phyloP scores from a whole-genome alignment of 2,329 filamentous ascomycete species.

The Acarospora socialis region DNA sequence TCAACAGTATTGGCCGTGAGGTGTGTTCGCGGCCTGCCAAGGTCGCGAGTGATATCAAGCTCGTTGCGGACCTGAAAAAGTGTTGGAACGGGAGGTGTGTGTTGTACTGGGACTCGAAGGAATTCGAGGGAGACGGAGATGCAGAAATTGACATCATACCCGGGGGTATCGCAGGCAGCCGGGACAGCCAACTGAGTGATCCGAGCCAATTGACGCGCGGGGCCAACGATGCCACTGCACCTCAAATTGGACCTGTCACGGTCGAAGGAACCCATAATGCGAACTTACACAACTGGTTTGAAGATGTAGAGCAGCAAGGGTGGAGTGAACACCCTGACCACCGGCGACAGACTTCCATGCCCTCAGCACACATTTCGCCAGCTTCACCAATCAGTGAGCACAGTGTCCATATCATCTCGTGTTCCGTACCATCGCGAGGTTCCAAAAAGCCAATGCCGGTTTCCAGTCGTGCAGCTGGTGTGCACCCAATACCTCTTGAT shows the following conservation, averaged over 20 bases:
- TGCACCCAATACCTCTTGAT: conserved; percentile 29
- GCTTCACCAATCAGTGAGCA: conserved; percentile 29
- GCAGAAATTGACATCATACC: conserved; percentile 57
- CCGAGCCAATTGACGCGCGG: conserved; percentile 24
- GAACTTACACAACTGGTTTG: conserved; percentile 12
- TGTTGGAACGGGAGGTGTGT: conserved; percentile 90
- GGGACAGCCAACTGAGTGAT: conserved; percentile 30
- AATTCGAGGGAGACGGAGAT: conserved; percentile 47
- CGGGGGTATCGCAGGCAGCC: conserved; percentile 54
- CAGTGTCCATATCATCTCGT: conserved; percentile 45
- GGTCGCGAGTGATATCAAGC: conserved; percentile 59
- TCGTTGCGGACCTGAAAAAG: conserved; percentile 86
- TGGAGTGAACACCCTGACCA: conserved; percentile 13
- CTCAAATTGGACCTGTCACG: conserved; percentile 13
- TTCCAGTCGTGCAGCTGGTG: conserved; percentile 21
- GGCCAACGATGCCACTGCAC: conserved; percentile 7
- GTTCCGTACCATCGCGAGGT: conserved; percentile 40
- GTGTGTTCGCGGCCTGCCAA: conserved; percentile 37
- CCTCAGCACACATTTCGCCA: conserved; percentile 23
- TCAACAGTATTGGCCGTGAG: conserved; percentile 50
- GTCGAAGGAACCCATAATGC: conserved; percentile 17
- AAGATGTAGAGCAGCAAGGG: conserved; percentile 10
- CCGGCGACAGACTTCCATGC: conserved; percentile 23
- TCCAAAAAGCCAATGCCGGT: conserved; percentile 25
- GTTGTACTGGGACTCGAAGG: conserved; percentile 69